Base-by-base conservation (phyloP, 805 yeast genomes). In the Hanseniaspora occidentalis region DNA sequence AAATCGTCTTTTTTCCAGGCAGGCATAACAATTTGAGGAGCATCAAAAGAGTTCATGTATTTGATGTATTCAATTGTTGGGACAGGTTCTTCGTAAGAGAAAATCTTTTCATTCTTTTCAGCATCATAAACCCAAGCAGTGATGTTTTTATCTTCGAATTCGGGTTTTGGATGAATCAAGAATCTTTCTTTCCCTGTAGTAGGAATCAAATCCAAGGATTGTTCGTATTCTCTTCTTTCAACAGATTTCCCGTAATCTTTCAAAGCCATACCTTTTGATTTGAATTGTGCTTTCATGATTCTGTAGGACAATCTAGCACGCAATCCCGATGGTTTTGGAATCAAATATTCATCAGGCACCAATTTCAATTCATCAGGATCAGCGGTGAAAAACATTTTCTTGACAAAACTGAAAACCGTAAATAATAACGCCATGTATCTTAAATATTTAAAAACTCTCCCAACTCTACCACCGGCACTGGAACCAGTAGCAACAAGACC, bases 1-100 rank as follows among this genome's bases (percentile, higher is more conserved):
- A 24, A 20, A 13, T 46, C 52, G 1, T 40, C 31, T 0, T n/a
- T 35, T 3, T 45, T 33, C 50, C 49, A 53, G 10, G 53, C 42
- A 25, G 60, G 58, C 4, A 44, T 31, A 6, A 37, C 40, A 27
- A 42, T 46, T 20, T 24, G 42, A 8, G 60, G 45, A 9, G 45
- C 45, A 14, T 24, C 17, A 7, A 43, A 29, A 2, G 60, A 50
- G 40, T 56, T 54, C 39, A 50, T 50, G 34, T 52, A 56, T 20
- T 48, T 42, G 9, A 50, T 36, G 33, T 47, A 50, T 31, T 54
- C 57, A 16, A 35, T 31, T 3, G 47, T 42, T 21, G 47, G 47
- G 7, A 42, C 47, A 20, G 37, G 39, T 35, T 44, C 47, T 3
- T 38, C 22, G 17, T 38, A 42, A 19, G 41, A 38, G 1, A 26